A percentile compares a stretch with the other conserved stretches of the same genome.
Conservation (phyloP, 306 rosid species). For the Acmispon strigosus region DNA sequence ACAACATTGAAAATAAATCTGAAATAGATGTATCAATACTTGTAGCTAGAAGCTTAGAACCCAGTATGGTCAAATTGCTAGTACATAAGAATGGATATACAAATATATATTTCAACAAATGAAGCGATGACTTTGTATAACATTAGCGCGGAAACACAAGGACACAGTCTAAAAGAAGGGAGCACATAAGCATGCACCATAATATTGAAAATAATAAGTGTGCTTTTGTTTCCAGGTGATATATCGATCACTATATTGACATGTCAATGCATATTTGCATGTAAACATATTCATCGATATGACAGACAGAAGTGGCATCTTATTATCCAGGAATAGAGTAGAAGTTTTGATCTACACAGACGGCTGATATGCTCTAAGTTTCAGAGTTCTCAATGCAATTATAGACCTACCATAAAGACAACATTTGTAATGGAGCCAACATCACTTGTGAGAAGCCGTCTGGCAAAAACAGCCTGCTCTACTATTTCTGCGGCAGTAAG, state of each 20-base stretch:
- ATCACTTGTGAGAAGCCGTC: constrained; percentile 67
- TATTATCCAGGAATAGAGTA: neutral
- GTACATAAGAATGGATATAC: neutral
- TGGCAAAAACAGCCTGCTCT: constrained; percentile 83
- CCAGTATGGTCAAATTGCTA: neutral
- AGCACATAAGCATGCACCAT: neutral
- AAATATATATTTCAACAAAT: neutral
- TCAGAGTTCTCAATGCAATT: neutral
- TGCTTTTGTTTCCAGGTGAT: neutral
- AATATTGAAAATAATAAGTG: neutral
- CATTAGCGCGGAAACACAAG: neutral
- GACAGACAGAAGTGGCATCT: neutral
- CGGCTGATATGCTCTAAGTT: neutral
- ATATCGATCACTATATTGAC: neutral
- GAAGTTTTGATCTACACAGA: neutral
- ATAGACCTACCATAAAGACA: constrained; percentile 75
- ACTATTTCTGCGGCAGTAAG: constrained; percentile 90
- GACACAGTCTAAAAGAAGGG: neutral
- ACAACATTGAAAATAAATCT: too few species aligned
- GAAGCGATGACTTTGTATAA: neutral
- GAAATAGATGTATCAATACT: neutral
- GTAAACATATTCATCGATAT: neutral
- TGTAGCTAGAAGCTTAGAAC: neutral
- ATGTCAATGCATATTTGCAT: neutral
- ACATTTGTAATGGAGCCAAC: constrained; percentile 85